Evolutionary conservation across 2,329 filamentous ascomycete genomes (phyloP), one percentile per base, ranked within the genome.

Genomic region (Didymella pinodella): DNA sequence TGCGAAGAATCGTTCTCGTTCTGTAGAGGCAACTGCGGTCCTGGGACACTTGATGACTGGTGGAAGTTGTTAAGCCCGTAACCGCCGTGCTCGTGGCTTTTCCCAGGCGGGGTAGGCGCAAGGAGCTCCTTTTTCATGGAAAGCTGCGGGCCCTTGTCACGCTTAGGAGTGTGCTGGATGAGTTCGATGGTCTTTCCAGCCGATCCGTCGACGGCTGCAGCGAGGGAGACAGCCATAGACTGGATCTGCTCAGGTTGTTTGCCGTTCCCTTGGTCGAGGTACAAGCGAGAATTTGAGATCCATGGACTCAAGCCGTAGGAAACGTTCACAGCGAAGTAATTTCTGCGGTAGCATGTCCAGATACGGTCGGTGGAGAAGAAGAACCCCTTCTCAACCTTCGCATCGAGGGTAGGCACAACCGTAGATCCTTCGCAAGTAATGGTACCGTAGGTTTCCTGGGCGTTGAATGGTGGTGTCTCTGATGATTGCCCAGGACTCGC

Each of bases 321-420:
- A 75, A 91, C 94, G 50, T 89, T 86, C 52, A 95, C 92, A 0
- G 91, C 89, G 74, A 97, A 95, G 78, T 97, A 97, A 75, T 97
- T 97, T 43, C 93, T 85, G 32, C 93, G 85, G 74, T 97, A 97
- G 79, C 93, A 96, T 0, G 93, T 97, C 92, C 92, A 97, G 68
- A 93, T 91, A 18, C 86, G 84, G 54, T 96, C 93, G 3, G 85
- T 85, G 34, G 81, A 80, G 48, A 88, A 81, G 74, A 97, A 96
- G 78, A 96, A 96, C 0, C 93, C 93, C 69, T 96, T 96, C 75
- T 96, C 91, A 59, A 96, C 92, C 68, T 87, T 89, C 34, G 91
- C 91, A 29, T 88, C 84, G 63, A 97, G 91, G 14, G 91, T 89
- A 20, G 90, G 84, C 63, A 88, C 88, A 65, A 95, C 83, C 0